phyloP scores from a whole-genome alignment of 306 rosid species.

The Malus domestica region DNA sequence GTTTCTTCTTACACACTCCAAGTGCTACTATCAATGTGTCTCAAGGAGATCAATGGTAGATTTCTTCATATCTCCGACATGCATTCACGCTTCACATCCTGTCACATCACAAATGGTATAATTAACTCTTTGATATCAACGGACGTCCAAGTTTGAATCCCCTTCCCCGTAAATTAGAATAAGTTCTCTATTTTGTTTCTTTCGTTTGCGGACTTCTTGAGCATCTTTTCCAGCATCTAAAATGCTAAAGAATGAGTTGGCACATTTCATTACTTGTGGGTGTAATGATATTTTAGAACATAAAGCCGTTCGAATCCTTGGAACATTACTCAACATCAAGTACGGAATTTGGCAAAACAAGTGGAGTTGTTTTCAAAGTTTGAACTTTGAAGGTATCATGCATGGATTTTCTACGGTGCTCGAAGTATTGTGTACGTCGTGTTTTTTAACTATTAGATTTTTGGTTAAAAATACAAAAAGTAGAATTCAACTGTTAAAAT shows the following conservation, averaged over 20 bases:
- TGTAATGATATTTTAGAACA: no score
- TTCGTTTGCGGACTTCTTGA: not conserved
- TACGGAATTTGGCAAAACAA: not conserved
- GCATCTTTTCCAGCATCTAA: not conserved
- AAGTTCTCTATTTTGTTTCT: not conserved
- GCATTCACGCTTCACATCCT: not conserved
- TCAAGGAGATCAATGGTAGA: not conserved
- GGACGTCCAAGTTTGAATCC: not conserved
- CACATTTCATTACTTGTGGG: not conserved
- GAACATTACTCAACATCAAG: not conserved
- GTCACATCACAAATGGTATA: not conserved
- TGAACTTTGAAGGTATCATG: not conserved
- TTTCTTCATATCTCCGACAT: not conserved
- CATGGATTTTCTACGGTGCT: no score
- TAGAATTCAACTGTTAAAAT: no score
- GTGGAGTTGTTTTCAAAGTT: not conserved
- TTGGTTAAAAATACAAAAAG: no score
- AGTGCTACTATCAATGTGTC: not conserved
- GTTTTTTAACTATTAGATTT: no score
- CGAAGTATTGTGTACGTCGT: no score
- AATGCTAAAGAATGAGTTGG: not conserved
- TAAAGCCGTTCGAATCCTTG: not conserved
- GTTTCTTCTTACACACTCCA: not conserved
- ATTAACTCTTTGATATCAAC: not conserved
- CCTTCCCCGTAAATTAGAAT: not conserved